phyloP scores from a whole-genome alignment of 345 rosid genomes.

The Acer yangbiense region DNA sequence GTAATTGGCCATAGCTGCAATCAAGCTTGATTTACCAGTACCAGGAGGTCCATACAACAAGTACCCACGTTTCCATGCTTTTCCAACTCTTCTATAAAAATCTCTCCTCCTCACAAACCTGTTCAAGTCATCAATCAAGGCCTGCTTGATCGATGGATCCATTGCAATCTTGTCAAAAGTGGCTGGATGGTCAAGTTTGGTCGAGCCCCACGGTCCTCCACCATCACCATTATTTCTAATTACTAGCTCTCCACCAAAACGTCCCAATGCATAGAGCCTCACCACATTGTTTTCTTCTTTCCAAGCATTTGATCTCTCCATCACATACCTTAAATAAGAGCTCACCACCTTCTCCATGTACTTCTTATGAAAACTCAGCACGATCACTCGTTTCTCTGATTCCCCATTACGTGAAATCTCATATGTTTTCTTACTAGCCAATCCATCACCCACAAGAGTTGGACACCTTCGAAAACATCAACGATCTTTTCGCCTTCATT shows the following conservation, averaged over 20 bases:
- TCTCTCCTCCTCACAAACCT: slow-evolving; percentile 22
- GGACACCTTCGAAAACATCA: slow-evolving; percentile 27
- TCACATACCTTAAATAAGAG: slow-evolving; percentile 14
- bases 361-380: slow-evolving; percentile 25
- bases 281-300: slow-evolving; percentile 21
- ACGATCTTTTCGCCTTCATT: slow-evolving; percentile 20
- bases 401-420: not conserved
- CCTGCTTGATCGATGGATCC: slow-evolving; percentile 24
- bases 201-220: slow-evolving; percentile 22
- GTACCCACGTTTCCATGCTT: slow-evolving; percentile 31
- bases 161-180: slow-evolving; percentile 36
- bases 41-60: slow-evolving; percentile 35
- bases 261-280: slow-evolving; percentile 25
- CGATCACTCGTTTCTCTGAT: not conserved
- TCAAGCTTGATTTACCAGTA: slow-evolving; percentile 33
- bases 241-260: not conserved
- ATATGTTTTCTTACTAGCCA: slow-evolving; percentile 7
- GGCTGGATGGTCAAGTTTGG: slow-evolving; percentile 33
- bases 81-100: slow-evolving; percentile 29
- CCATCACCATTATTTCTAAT: too few relatives aligned
- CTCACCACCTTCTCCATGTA: slow-evolving; percentile 22
- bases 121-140: slow-evolving; percentile 33
- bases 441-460: slow-evolving; percentile 28
- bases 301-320: slow-evolving; percentile 22
- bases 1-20: slow-evolving; percentile 33